Conservation (phyloP, 2,329 filamentous ascomycete genomes). For the Westerdykella ornata region DNA sequence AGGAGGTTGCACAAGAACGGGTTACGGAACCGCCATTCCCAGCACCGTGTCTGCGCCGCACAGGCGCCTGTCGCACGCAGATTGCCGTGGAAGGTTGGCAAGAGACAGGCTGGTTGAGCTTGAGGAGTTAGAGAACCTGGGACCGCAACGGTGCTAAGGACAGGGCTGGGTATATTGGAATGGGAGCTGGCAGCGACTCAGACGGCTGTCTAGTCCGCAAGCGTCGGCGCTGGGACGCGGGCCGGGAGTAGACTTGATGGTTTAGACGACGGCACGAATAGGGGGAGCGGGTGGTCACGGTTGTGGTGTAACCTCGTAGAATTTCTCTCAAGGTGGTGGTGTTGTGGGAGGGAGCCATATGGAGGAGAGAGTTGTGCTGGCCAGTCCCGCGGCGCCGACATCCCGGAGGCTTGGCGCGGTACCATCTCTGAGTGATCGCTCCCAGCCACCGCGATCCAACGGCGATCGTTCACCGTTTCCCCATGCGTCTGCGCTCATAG, state of each 20-base stretch:
- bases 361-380: slow-evolving; percentile 10
- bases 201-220: slow-evolving; percentile 4
- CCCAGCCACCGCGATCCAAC: slow-evolving; percentile 27
- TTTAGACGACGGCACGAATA: slow-evolving; percentile 22
- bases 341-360: not conserved
- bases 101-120: slow-evolving; percentile 6
- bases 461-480: slow-evolving; percentile 16
- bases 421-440: slow-evolving; percentile 14
- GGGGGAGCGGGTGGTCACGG: slow-evolving; percentile 6
- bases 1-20: slow-evolving; percentile 3
- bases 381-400: slow-evolving; percentile 12
- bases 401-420: slow-evolving; percentile 11
- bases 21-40: slow-evolving; percentile 7
- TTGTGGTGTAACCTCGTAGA: slow-evolving; percentile 33
- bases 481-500: too few relatives aligned
- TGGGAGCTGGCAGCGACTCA: not conserved
- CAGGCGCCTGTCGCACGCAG: slow-evolving; percentile 16
- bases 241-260: slow-evolving; percentile 14
- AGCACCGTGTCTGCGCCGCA: slow-evolving; percentile 10
- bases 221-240: slow-evolving; percentile 1
- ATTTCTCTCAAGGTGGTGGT: slow-evolving; percentile 14
- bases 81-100: slow-evolving; percentile 14
- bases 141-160: slow-evolving; percentile 13
- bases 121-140: slow-evolving; percentile 18
- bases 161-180: slow-evolving; percentile 23